Conservation (phyloP, 2,329 filamentous ascomycete genomes). For the Arachnomyces sp. region DNA sequence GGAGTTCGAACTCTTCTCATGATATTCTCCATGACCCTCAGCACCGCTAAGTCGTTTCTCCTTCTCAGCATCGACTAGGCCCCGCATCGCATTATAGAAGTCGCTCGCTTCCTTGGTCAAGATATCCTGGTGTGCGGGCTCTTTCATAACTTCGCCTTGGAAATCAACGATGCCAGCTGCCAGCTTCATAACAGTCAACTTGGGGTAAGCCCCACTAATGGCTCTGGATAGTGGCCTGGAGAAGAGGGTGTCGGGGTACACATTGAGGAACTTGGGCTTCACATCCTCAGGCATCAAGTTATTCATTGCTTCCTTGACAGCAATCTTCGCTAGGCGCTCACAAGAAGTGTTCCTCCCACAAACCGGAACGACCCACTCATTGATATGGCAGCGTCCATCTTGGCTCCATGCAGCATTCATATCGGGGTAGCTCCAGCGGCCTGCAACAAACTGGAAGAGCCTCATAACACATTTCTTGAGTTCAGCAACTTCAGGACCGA, state of each 20-base stretch:
- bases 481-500: neutral
- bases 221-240: conserved; percentile 3
- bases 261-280: conserved; percentile 9
- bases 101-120: neutral
- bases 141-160: neutral
- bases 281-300: conserved; percentile 1
- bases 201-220: conserved; percentile 7
- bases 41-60: too few species aligned
- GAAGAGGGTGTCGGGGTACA: conserved; percentile 8
- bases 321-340: conserved; percentile 14
- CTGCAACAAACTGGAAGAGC: conserved; percentile 15
- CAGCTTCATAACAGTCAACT: conserved; percentile 8
- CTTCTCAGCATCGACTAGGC: neutral
- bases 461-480: conserved; percentile 10
- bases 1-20: too few species aligned
- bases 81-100: neutral
- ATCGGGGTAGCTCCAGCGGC: conserved; percentile 14
- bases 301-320: conserved; percentile 13
- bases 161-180: conserved; percentile 7
- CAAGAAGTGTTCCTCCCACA: conserved; percentile 13
- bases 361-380: conserved; percentile 17
- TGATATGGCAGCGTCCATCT: conserved; percentile 13
- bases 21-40: too few species aligned
- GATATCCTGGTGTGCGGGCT: too few species aligned
- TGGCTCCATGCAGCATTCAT: conserved; percentile 10